Percentiles rank a stretch among this genome's conserved stretches.
These are phyloP conservation scores for Cyclanthera cordifolia DNA, from an alignment of 306 rosid species.

Conservation along the genomic window DNA sequence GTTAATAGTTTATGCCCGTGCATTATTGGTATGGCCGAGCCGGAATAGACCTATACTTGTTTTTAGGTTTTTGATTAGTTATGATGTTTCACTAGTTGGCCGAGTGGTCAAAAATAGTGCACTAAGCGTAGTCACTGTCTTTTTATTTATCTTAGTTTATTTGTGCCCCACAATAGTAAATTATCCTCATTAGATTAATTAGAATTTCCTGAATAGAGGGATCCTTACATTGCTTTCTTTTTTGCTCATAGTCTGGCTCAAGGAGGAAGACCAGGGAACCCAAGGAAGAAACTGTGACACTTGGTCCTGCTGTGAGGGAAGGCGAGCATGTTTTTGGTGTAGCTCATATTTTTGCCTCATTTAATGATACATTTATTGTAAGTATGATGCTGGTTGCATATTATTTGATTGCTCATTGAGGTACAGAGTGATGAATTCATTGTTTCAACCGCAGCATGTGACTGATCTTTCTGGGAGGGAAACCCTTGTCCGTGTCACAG, in stretches of 20 bases:
- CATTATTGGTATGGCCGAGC: not conserved
- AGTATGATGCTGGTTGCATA: conserved; percentile 14
- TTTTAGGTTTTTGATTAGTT: not conserved
- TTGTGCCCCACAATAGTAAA: not conserved
- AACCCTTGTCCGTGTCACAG: conserved; percentile 58
- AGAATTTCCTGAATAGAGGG: not conserved
- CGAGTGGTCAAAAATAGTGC: too few species aligned
- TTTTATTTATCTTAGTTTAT: conserved; percentile 1
- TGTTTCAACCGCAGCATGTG: conserved; percentile 35
- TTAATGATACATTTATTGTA: conserved; percentile 59
- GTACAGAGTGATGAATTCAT: not conserved
- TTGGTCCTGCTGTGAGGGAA: conserved; percentile 59
- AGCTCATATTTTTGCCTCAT: conserved; percentile 59
- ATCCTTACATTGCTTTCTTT: conserved; percentile 4
- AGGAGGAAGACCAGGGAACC: conserved; percentile 65
- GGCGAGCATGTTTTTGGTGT: conserved; percentile 67
- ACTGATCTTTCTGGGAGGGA: conserved; percentile 59
- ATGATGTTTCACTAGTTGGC: conserved; percentile 33
- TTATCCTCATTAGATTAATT: not conserved
- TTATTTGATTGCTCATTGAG: not conserved
- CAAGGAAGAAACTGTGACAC: conserved; percentile 56
- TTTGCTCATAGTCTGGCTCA: conserved; percentile 22
- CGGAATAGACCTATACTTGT: not conserved
- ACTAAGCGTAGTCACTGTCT: too few species aligned
- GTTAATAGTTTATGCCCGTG: not conserved